Conservation (phyloP, 345 rosid genomes). For the Eucalyptus marginata region DNA sequence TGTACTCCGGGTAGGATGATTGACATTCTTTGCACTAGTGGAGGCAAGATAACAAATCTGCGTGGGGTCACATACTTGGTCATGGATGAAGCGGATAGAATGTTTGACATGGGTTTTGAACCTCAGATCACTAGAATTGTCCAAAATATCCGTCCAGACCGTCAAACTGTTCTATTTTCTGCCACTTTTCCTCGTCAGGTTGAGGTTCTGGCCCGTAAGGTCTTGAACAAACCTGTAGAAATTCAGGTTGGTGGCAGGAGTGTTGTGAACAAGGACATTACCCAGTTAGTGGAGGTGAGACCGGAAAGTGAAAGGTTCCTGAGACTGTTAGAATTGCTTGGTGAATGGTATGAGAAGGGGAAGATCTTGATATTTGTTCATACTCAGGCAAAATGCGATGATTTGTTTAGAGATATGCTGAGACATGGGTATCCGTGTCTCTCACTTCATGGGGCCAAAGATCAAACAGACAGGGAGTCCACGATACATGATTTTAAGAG, state of each 20-base stretch:
- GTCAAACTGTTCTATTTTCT: conserved; percentile 92
- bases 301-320: conserved; percentile 83
- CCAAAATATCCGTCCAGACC: conserved; percentile 91
- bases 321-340: conserved; percentile 80
- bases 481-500: conserved; percentile 87
- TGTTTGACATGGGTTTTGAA: conserved; percentile 99
- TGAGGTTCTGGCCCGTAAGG: conserved; percentile 86
- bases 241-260: conserved; percentile 98
- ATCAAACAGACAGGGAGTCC: conserved; percentile 93
- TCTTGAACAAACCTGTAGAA: conserved; percentile 73
- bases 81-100: conserved; percentile 98
- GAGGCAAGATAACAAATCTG: conserved; percentile 85
- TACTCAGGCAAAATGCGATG: conserved; percentile 84
- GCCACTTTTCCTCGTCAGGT: conserved; percentile 97
- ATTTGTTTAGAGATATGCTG: conserved; percentile 65
- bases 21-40: conserved; percentile 90
- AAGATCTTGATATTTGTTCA: conserved; percentile 83
- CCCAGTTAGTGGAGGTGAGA: conserved; percentile 85
- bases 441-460: conserved; percentile 95
- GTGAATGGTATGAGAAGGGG: conserved; percentile 97
- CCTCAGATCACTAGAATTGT: conserved; percentile 91
- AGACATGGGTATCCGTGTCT: conserved; percentile 84
- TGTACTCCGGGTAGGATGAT: conserved; percentile 99
- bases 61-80: conserved; percentile 79
- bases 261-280: conserved; percentile 90